phyloP scores from a whole-genome alignment of 345 rosid species.

The Salix caprea region DNA sequence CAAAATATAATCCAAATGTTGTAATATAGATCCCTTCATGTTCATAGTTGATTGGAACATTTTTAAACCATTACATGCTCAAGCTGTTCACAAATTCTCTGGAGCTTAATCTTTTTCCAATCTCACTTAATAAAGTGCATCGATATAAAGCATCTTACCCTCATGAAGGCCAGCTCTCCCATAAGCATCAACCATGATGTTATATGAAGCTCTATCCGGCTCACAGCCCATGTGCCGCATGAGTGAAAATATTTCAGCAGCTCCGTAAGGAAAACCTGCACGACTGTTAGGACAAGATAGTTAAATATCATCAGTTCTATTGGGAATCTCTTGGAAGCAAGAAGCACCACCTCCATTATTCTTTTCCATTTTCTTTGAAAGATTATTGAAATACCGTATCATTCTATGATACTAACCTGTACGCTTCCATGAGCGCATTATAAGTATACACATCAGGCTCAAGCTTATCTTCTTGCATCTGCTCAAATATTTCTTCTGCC shows the following conservation, averaged over 20 bases:
- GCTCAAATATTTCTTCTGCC: conserved; percentile 92
- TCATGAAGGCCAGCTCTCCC: conserved; percentile 78
- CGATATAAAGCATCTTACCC: conserved; percentile 37
- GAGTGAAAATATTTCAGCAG: conserved; percentile 86
- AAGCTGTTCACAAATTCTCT: too few relatives aligned
- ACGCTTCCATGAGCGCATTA: conserved; percentile 91
- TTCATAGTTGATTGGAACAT: too few relatives aligned
- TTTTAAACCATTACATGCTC: too few relatives aligned
- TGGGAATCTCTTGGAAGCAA: neutral
- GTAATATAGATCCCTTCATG: too few relatives aligned
- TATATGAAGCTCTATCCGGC: conserved; percentile 90
- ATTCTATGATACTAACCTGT: conserved; percentile 44
- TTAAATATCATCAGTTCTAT: neutral
- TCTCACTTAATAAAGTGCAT: too few relatives aligned
- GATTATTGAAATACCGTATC: neutral
- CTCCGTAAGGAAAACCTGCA: conserved; percentile 88
- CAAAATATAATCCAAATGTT: too few relatives aligned
- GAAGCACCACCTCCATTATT: neutral
- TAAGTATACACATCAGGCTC: conserved; percentile 91
- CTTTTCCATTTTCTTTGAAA: neutral
- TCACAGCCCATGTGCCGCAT: conserved; percentile 96
- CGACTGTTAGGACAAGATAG: conserved; percentile 45
- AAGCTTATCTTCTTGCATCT: conserved; percentile 74
- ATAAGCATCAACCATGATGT: conserved; percentile 92
- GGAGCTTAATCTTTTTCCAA: too few relatives aligned